Evolutionary conservation across 768 basidiomycete genomes (phyloP), one percentile per base, ranked within the genome.

Genomic region (Boletus rufocinnamomeus): DNA sequence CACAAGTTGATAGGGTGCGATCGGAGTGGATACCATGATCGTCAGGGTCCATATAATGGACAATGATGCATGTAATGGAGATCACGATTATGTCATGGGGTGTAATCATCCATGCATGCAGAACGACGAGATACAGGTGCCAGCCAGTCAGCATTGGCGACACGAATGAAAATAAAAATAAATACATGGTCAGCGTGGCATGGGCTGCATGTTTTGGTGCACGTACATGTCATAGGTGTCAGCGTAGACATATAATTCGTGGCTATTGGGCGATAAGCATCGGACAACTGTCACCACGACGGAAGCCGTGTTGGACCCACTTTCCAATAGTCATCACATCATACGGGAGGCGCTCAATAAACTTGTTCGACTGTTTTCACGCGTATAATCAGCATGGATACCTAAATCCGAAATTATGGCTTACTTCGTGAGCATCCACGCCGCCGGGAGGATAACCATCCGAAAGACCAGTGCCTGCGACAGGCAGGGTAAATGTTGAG

Each of bases 241-340:
- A 10, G 76, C 79, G 68, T 89, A 89, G 56, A 80, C 77, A 69
- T 92, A 92, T n/a, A 93, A 71, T 74, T 95, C 93, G 63, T 95
- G 94, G 69, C 87, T 88, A 52, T 44, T 17, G 16, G 21, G 37
- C 44, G n/a, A 34, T 48, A 25, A 61, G 59, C 23, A 45, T 48
- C 17, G 2, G 19, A 5, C 30, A 28, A 21, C 30, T n/a, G 16
- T 7, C 4, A 28, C n/a, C 32, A 30, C 16, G n/a, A 16, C 6
- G 7, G 0, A 23, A 41, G 23, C 14, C 6, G 28, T 27, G 23
- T 30, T 16, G 7, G 16, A 73, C 88, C 40, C 66, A 87, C 84
- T 95, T 95, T 67, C 94, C 93, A 52, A 94, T 92, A 3, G 91
- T 75, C 68, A 94, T 82, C 4, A 93, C 65, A 66, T 96, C 94